Base-by-base conservation (phyloP, 163 green algal species). In the Botryococcus braunii region DNA sequence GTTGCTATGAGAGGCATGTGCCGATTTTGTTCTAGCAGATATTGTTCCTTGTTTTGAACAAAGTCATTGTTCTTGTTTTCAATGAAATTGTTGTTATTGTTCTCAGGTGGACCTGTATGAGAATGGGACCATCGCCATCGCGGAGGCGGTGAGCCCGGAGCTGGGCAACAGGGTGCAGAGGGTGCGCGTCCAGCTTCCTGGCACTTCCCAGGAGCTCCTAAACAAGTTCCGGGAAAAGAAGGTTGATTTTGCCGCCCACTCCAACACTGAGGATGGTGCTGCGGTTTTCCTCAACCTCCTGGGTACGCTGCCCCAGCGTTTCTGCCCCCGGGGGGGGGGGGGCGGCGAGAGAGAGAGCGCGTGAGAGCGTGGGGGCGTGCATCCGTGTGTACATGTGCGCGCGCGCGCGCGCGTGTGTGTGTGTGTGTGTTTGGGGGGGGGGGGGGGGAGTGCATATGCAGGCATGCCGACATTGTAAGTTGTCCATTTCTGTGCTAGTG, bases 91-190 rank as follows among this genome's bases (percentile, higher is more conserved):
- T 55, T 55, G 25, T 9, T 57, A 35, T n/a, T n/a, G n/a, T n/a
- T n/a, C n/a, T n/a, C 80, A 94, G 87, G 88, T 96, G 13, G 91
- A 99, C 79, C 77, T 99, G 69, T 99, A 97, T 67, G 94, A 98
- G 74, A 97, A 97, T 66, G 94, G 94, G 70, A 97, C 94, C 47
- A 99, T 98, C 62, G 94, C 94, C 25, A 97, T 99, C 69, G 94
- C 97, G 29, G 94, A 99, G 82, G 91, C 91, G 5, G 91, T 98
- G 21, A 93, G 81, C 36, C 94, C 94, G 31, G 94, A 99, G 85
- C 85, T 99, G 31, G 94, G 94, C 74, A 99, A 99, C 86, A 84
- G 94, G 61, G 85, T 98, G 38, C 94, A 99, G 86, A 84, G 94
- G 36, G 94, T 99, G 47, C 85, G 94, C 27, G 94, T 99, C 57